Conservation (phyloP, 1,284 basidiomycete species). For the Apiotrichum veenhuisii region DNA sequence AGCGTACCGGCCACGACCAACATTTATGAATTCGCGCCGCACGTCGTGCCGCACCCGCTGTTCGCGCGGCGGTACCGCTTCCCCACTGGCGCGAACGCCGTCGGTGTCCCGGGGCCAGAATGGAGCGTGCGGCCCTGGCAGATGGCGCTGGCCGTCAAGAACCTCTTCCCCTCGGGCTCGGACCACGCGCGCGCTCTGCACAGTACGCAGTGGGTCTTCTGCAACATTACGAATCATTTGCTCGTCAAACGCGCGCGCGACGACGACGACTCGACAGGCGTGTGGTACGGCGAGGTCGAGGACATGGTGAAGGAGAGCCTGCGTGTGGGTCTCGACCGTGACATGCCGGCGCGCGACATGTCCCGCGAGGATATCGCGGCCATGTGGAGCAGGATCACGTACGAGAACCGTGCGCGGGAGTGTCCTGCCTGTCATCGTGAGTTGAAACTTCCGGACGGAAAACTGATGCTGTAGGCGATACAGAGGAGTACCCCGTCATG, state of each 20-base stretch:
- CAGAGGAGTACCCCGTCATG: neutral
- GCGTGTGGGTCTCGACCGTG: constrained; percentile 19
- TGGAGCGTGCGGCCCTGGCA: constrained; percentile 40
- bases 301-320: constrained; percentile 18
- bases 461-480: constrained; percentile 3
- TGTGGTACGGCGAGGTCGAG: constrained; percentile 24
- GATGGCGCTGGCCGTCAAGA: constrained; percentile 28
- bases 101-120: constrained; percentile 26
- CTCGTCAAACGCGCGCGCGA: constrained; percentile 22
- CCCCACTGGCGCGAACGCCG: constrained; percentile 13
- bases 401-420: neutral
- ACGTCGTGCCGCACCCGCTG: constrained; percentile 16
- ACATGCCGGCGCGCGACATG: constrained; percentile 29
- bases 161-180: constrained; percentile 25
- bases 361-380: constrained; percentile 10
- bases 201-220: constrained; percentile 17
- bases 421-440: constrained; percentile 12
- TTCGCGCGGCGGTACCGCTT: constrained; percentile 7
- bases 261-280: constrained; percentile 31
- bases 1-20: constrained; percentile 22
- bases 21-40: constrained; percentile 34
- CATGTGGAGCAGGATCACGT: constrained; percentile 9
- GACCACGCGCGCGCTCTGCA: constrained; percentile 11
- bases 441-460: neutral
- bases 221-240: constrained; percentile 23